Conservation (phyloP, 2,329 filamentous ascomycete species). For the Aspergillus sp. region DNA sequence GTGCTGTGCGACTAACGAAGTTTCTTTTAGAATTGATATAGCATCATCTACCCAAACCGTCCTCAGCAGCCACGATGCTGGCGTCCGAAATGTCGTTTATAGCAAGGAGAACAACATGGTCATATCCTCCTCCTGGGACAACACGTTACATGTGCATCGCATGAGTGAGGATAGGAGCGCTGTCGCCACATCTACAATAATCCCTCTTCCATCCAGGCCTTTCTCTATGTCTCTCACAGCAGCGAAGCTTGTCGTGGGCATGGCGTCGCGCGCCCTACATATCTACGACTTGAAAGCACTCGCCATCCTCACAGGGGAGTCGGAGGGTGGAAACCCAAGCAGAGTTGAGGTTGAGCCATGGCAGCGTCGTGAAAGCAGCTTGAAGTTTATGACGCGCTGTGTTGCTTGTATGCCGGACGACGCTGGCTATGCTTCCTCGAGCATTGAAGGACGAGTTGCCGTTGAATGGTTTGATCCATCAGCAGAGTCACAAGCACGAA, state of each 20-base stretch:
- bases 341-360: conserved; percentile 68
- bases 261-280: conserved; percentile 89
- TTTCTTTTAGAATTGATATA: conserved; percentile 63
- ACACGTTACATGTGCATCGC: conserved; percentile 81
- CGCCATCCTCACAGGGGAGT: conserved; percentile 51
- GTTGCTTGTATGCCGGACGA: conserved; percentile 97
- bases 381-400: conserved; percentile 93
- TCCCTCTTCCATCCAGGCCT: conserved; percentile 79
- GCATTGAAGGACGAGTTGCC: conserved; percentile 91
- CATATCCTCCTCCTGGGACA: conserved; percentile 91
- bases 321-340: conserved; percentile 40
- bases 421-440: conserved; percentile 85
- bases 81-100: conserved; percentile 82
- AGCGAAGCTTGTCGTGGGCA: conserved; percentile 89
- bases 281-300: conserved; percentile 86
- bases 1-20: not conserved
- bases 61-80: conserved; percentile 74
- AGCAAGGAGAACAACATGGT: conserved; percentile 73
- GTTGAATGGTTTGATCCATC: conserved; percentile 98
- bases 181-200: conserved; percentile 57
- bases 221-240: conserved; percentile 78
- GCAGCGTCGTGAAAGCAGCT: conserved; percentile 88
- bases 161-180: conserved; percentile 29
- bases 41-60: conserved; percentile 69
- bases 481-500: conserved; percentile 80